phyloP scores from a whole-genome alignment of 2,329 filamentous ascomycete species.

The Emmonsiellopsis sp. region DNA sequence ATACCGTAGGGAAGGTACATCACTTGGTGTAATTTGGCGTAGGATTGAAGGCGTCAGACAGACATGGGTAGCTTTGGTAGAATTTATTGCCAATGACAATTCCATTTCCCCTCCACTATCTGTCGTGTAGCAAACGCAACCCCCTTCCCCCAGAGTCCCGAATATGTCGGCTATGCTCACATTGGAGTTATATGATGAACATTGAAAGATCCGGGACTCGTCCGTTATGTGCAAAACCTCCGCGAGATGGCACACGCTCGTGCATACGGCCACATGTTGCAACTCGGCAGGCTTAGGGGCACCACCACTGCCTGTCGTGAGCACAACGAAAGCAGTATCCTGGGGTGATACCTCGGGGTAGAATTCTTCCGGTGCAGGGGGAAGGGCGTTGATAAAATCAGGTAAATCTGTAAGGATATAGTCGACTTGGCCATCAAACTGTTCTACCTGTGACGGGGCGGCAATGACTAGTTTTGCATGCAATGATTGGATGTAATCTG shows the following conservation, averaged over 20 bases:
- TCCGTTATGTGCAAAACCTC: background rate
- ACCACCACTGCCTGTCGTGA: conserved; percentile 20
- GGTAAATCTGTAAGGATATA: background rate
- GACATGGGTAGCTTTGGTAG: background rate
- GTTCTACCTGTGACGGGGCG: background rate
- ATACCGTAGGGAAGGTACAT: background rate
- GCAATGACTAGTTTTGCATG: background rate
- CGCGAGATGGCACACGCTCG: background rate
- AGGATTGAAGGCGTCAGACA: background rate
- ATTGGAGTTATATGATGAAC: background rate
- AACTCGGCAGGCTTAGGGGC: conserved; percentile 18
- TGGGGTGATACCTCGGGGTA: background rate
- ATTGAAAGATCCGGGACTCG: background rate
- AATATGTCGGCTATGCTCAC: conserved; percentile 1
- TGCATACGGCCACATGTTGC: background rate
- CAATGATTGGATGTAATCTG: background rate
- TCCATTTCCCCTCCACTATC: background rate
- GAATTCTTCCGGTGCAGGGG: background rate
- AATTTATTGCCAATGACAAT: background rate
- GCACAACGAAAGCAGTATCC: conserved; percentile 11
- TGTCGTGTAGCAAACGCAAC: background rate
- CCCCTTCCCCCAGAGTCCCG: background rate
- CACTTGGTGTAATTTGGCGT: background rate
- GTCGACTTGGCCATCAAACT: background rate
- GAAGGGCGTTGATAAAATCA: background rate